Evolutionary conservation across 2,329 filamentous ascomycete species (phyloP).

Genomic region (Colletotrichum sublineola): DNA sequence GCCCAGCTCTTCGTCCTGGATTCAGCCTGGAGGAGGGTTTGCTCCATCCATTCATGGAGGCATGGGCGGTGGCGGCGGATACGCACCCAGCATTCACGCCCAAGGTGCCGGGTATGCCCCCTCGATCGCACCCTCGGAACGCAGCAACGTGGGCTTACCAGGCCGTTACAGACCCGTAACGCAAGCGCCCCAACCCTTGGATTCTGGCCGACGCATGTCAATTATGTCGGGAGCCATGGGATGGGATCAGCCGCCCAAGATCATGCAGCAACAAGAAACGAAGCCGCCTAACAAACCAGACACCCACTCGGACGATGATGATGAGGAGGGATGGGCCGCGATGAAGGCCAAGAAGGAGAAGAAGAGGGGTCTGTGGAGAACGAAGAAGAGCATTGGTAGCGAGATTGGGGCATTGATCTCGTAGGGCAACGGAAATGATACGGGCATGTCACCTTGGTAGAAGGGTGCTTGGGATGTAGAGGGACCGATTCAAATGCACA

Average conservation of each 20-base stretch:
- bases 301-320: conserved; percentile 69
- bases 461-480: background rate
- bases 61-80: conserved; percentile 51
- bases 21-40: conserved; percentile 62
- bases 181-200: conserved; percentile 59
- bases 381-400: conserved; percentile 67
- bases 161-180: conserved; percentile 93
- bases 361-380: conserved; percentile 75
- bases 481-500: conserved; percentile 1
- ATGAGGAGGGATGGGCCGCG: conserved; percentile 77
- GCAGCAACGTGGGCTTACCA: conserved; percentile 92
- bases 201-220: conserved; percentile 47
- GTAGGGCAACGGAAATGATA: conserved; percentile 24
- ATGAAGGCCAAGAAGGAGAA: conserved; percentile 78
- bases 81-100: conserved; percentile 65
- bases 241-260: conserved; percentile 53
- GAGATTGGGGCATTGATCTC: conserved; percentile 64
- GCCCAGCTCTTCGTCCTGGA: conserved; percentile 72
- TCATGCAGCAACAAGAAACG: conserved; percentile 48
- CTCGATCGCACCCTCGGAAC: conserved; percentile 94
- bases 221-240: conserved; percentile 59
- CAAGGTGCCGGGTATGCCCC: conserved; percentile 78
- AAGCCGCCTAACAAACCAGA: conserved; percentile 54
- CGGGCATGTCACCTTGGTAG: background rate
- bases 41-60: conserved; percentile 61